Evolutionary conservation across 768 basidiomycete genomes (phyloP).

Genomic region (Trametes sanguinea): DNA sequence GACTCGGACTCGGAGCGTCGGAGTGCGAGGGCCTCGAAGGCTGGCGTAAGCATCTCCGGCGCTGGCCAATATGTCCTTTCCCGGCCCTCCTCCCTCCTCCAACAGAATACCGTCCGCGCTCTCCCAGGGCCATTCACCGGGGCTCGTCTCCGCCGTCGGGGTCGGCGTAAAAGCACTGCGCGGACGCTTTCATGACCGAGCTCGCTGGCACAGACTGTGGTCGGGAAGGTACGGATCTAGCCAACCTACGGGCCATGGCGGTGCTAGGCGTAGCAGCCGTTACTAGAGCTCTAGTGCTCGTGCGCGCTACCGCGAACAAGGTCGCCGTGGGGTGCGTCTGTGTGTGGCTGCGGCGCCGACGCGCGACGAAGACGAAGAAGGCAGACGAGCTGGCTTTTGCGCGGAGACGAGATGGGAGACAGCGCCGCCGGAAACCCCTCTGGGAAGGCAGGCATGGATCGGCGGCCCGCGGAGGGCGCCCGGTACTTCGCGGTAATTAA

Average conservation of each 20-base stretch:
- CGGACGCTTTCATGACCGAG: neutral
- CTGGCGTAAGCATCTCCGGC: conserved; percentile 16
- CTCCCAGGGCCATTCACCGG: neutral
- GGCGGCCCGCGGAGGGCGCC: conserved; percentile 17
- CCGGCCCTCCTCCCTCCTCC: neutral
- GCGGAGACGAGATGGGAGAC: neutral
- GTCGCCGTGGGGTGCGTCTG: neutral
- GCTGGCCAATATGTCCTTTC: conserved; percentile 21
- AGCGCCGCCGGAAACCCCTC: neutral
- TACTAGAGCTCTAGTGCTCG: too few species aligned
- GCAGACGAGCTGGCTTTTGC: neutral
- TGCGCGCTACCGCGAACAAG: too few species aligned
- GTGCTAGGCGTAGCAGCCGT: neutral
- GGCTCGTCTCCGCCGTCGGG: neutral
- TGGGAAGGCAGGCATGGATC: conserved; percentile 3
- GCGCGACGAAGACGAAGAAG: neutral
- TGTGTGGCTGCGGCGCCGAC: neutral
- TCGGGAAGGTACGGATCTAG: neutral
- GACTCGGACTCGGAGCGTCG: conserved; percentile 8
- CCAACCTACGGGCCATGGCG: neutral
- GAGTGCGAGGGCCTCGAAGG: conserved; percentile 14
- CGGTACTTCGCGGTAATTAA: conserved; percentile 25
- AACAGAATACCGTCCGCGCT: too few species aligned
- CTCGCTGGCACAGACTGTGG: neutral
- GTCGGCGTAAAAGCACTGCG: conserved; percentile 6